These are phyloP conservation scores for Chlamydomonas applanata DNA, from an alignment of 139 green algal species.

Conservation along the genomic window DNA sequence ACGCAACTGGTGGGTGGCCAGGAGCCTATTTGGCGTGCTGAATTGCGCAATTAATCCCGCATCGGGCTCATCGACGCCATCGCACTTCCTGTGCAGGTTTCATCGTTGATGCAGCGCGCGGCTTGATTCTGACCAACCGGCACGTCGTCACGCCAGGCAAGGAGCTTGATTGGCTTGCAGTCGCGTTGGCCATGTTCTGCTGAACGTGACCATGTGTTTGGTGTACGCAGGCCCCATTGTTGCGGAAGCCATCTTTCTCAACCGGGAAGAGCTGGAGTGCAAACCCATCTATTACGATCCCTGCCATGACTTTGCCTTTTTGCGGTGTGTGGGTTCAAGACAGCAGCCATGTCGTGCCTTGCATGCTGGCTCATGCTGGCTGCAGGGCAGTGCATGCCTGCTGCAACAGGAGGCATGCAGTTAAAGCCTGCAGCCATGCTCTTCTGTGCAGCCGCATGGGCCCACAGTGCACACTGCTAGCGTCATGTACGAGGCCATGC, in stretches of 20 bases:
- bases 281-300: conserved; percentile 69
- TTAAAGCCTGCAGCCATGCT: neutral
- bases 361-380: neutral
- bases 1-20: neutral
- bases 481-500: neutral
- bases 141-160: conserved; percentile 85
- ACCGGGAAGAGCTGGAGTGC: conserved; percentile 83
- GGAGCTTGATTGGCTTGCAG: neutral
- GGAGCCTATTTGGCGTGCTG: neutral
- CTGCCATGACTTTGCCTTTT: conserved; percentile 80
- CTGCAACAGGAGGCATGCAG: too few relatives aligned
- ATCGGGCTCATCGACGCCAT: neutral
- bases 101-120: conserved; percentile 78
- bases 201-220: neutral
- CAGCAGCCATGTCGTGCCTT: neutral
- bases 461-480: conserved; percentile 8
- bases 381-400: too few relatives aligned
- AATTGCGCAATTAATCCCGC: neutral
- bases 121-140: conserved; percentile 90
- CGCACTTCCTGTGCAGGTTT: conserved; percentile 58
- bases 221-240: conserved; percentile 63
- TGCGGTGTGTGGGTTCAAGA: conserved; percentile 50
- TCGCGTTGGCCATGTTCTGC: neutral
- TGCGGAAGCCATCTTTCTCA: conserved; percentile 90
- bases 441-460: neutral